Base-by-base conservation (phyloP, 1,139 yeast species). In the Taphrina sp. region DNA sequence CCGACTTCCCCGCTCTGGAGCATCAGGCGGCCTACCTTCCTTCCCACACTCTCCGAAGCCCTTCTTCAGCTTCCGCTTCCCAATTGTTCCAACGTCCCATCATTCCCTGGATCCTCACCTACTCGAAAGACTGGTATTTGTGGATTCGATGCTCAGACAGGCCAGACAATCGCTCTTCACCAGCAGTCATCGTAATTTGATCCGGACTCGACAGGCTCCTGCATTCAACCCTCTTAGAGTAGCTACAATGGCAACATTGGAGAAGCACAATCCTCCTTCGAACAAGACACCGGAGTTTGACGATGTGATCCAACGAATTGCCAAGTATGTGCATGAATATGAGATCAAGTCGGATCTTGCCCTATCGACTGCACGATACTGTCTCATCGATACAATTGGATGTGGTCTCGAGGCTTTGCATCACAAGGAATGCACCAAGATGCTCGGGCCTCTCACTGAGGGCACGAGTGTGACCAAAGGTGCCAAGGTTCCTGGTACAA, bases 351-450 rank as follows among this genome's bases (percentile, higher is more conserved):
- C 80, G 4, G 67, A 69, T 23, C 65, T 76, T 23, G 83, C 83
- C 4, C 67, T 67, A 46, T 76, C 77, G 26, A 38, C 53, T n/a
- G 52, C 46, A 56, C 56, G 53, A 19, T 69, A 77, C 37, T 79
- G 83, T 65, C 67, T 79, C 43, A 66, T 79, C 41, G 83, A 79
- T 62, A 78, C 83, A 3, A 65, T 79, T 22, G 83, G 83, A 3
- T 79, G 83, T 64, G 83, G 82, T 29, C 70, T 79, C n/a, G 83
- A 79, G 59, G 82, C 82, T 3, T 68, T 79, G 61, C 76, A 77
- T 66, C 76, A 77, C 67, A 71, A 72, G 26, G 79, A 77, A 63
- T 78, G 80, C 58, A 67, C 72, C 38, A 67, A 70, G 44, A 67
- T 79, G 42, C 72, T 79, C 59, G 77, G 78, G 41, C 83, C 83